phyloP scores from a whole-genome alignment of 495 filamentous ascomycete species.

The Wilcoxina mikolae region DNA sequence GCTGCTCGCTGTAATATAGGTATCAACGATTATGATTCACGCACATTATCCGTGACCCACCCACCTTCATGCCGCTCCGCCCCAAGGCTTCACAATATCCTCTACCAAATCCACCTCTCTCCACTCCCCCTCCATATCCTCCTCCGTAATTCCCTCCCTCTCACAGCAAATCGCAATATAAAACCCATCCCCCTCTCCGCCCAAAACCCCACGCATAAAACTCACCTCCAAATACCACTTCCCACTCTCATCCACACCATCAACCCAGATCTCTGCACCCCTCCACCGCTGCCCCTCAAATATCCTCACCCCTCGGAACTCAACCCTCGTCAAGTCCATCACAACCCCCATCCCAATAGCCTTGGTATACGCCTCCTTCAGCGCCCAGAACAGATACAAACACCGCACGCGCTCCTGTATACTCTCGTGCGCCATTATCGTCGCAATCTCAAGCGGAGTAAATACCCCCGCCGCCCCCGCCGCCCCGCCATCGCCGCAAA shows the following conservation, averaged over 20 bases:
- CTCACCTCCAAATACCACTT: slow-evolving; percentile 6
- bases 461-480: slow-evolving; percentile 17
- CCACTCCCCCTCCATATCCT: background rate
- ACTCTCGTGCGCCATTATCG: slow-evolving; percentile 6
- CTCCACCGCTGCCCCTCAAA: background rate
- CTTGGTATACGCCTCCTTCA: slow-evolving; percentile 29
- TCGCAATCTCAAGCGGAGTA: slow-evolving; percentile 13
- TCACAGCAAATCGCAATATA: slow-evolving; percentile 6
- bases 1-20: background rate
- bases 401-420: slow-evolving; percentile 13
- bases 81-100: background rate
- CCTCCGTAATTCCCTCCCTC: background rate
- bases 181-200: background rate
- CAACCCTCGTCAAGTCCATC: slow-evolving; percentile 17
- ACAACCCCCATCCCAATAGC: slow-evolving; percentile 25
- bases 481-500: slow-evolving; percentile 1
- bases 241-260: background rate
- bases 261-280: background rate
- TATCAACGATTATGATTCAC: background rate
- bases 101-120: background rate
- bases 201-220: background rate
- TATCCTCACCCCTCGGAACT: slow-evolving; percentile 13
- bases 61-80: background rate
- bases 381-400: slow-evolving; percentile 24
- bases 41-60: background rate